Conservation (phyloP, 169 alveolate species). For the Pseudocohnilembus persalinus region DNA sequence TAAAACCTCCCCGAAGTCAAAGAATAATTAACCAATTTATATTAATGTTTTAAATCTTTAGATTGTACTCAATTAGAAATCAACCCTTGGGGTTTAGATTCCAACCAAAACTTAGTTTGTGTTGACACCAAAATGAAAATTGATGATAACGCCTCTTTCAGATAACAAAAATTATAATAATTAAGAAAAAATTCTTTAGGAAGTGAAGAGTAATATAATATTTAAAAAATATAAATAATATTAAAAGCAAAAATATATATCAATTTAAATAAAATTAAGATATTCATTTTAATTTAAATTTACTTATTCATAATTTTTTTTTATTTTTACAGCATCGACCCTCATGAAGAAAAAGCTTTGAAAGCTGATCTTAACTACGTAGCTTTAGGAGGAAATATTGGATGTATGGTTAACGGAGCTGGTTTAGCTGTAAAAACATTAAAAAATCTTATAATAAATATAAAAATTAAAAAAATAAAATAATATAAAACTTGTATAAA, state of each 20-base stretch:
- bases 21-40: conserved; percentile 40
- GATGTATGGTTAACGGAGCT: conserved; percentile 98
- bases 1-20: conserved; percentile 34
- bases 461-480: no score
- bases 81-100: conserved; percentile 66
- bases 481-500: no score
- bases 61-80: conserved; percentile 62
- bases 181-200: conserved; percentile 46
- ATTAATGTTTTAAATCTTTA: conserved; percentile 39
- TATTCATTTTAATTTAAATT: no score
- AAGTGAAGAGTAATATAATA: conserved; percentile 24
- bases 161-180: conserved; percentile 49
- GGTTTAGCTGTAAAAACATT: conserved; percentile 89
- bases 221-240: no score
- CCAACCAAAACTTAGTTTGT: conserved; percentile 43
- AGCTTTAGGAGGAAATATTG: conserved; percentile 92
- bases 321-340: conserved; percentile 23
- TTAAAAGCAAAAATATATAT: no score
- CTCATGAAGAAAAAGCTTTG: conserved; percentile 83
- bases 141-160: conserved; percentile 63
- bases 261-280: no score
- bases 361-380: conserved; percentile 90
- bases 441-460: no score
- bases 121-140: conserved; percentile 65
- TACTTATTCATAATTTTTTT: no score